These are phyloP conservation scores for Neoscytalidium dimidiatum DNA, from an alignment of 2,329 filamentous ascomycete species.

Conservation along the genomic window DNA sequence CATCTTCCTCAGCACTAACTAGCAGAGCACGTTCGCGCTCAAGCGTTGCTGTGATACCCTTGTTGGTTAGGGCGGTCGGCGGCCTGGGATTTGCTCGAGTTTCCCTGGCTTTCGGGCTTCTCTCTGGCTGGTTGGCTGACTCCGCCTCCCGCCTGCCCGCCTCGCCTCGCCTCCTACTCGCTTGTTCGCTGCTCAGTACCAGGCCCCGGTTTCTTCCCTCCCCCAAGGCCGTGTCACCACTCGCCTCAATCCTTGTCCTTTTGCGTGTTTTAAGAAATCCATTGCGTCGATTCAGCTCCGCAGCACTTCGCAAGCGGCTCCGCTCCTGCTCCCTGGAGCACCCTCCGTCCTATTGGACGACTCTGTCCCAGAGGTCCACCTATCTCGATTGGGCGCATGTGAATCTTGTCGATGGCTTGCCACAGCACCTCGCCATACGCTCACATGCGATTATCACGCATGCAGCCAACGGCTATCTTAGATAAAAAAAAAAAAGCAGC, in stretches of 20 bases:
- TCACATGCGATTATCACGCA: too few species aligned
- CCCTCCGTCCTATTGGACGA: too few species aligned
- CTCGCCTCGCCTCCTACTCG: background rate
- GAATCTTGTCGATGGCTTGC: too few species aligned
- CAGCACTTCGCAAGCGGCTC: too few species aligned
- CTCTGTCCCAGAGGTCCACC: too few species aligned
- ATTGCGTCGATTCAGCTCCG: too few species aligned
- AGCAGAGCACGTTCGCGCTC: background rate
- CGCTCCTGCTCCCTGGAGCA: too few species aligned
- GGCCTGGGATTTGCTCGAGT: background rate
- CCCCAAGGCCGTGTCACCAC: background rate
- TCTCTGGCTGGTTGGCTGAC: background rate
- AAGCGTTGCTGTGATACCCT: background rate
- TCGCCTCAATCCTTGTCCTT: background rate
- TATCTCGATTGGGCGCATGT: too few species aligned
- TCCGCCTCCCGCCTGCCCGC: slow-evolving; percentile 6
- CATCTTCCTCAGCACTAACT: background rate
- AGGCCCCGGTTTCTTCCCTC: background rate
- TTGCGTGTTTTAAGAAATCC: background rate
- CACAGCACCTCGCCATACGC: too few species aligned
- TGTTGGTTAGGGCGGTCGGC: background rate
- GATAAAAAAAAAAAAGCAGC: too few species aligned
- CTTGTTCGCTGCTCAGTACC: too few species aligned
- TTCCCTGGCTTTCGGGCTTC: background rate
- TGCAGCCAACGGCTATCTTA: too few species aligned